Base-by-base conservation (phyloP, 1,284 basidiomycete genomes). In the Clitocybe nebularis region DNA sequence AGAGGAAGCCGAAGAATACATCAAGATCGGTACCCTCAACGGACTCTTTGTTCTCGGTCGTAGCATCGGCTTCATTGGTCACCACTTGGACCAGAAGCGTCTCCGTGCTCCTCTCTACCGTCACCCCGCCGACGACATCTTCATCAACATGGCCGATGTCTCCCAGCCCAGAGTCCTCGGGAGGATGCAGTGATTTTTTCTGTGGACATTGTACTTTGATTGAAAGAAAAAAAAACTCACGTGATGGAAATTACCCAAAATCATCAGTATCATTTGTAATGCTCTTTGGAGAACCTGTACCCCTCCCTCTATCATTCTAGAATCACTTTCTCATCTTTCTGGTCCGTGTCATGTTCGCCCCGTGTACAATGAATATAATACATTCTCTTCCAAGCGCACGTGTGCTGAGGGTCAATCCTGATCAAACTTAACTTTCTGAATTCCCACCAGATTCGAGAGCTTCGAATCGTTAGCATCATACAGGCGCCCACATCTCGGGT, bases 1-100 rank as follows among this genome's bases (percentile, higher is more conserved):
- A 14, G 94, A 98, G 53, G 95, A 98, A 71, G 94, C 93, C 10
- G 87, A 93, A 54, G 95, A 99, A 71, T 98, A 98, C 76, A 91
- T 93, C 74, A 90, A 87, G 77, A 92, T 93, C 53, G 91, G 90
- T 45, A 89, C 89, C 13, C 79, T 99, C 48, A 98, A 98, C 66
- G 94, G 93, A 51, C 76, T 99, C 47, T 99, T 99, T 71, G 94
- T 98, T 34, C 84, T 98, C 44, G 95, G 95, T 44, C 89, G 95
- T 55, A 92, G 88, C 61, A 97, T 98, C 64, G 95, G 95, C 56
- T 97, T 97, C 81, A 93, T 94, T 54, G 91, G 91, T 29, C 89
- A 92, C 70, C 89, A 91, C 63, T 80, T 92, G 43, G 93, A 98
- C 75, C 94, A 98, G 79, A 94, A 93, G 79, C 79, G 92, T 56